Evolutionary conservation across 2,329 filamentous ascomycete genomes (phyloP).

Genomic region (Colletotrichum lini): DNA sequence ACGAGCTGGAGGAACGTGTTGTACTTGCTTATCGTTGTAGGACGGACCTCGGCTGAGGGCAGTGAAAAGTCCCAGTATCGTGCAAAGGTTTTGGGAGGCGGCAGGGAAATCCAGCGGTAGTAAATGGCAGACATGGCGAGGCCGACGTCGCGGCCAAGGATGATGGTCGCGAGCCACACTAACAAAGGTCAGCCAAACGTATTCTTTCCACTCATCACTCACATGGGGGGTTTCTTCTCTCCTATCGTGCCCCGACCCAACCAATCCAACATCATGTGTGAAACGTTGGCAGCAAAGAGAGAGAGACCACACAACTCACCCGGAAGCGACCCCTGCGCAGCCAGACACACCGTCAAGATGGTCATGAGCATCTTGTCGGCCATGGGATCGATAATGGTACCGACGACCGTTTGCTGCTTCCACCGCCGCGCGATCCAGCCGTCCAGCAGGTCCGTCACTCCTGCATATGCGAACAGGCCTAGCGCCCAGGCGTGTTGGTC

Average conservation of each 20-base stretch:
- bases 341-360: conserved; percentile 86
- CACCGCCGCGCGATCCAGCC: conserved; percentile 93
- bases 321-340: conserved; percentile 85
- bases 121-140: conserved; percentile 91
- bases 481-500: conserved; percentile 85
- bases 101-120: conserved; percentile 95
- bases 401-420: conserved; percentile 92
- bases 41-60: conserved; percentile 86
- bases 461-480: conserved; percentile 91
- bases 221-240: not conserved
- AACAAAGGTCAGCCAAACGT: conserved; percentile 12
- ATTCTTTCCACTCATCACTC: not conserved
- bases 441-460: conserved; percentile 91
- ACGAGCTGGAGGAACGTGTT: conserved; percentile 94
- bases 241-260: not conserved
- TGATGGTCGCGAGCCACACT: conserved; percentile 92
- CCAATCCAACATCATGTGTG: too few species aligned
- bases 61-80: conserved; percentile 98
- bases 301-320: conserved; percentile 62
- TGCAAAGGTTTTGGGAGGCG: conserved; percentile 90
- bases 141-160: conserved; percentile 88
- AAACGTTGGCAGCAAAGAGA: not conserved
- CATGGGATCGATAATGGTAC: conserved; percentile 95
- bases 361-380: conserved; percentile 98
- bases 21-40: conserved; percentile 88